phyloP scores from a whole-genome alignment of 2,329 filamentous ascomycete genomes.

The Diaporthe sp. region DNA sequence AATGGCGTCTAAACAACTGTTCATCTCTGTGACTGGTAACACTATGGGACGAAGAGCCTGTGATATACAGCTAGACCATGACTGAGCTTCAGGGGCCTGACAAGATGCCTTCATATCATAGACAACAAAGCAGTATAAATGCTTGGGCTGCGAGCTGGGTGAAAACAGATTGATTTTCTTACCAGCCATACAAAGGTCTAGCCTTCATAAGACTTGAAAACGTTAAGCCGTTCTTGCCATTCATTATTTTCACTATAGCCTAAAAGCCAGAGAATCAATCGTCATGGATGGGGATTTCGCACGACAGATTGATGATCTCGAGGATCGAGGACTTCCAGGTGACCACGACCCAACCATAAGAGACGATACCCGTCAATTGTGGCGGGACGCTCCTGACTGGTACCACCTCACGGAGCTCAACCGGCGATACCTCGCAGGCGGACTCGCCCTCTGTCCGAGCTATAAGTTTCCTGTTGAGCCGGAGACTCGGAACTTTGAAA shows the following conservation, averaged over 20 bases:
- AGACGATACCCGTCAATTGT: accelerated
- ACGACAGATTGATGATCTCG: neutral
- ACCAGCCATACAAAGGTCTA: neutral
- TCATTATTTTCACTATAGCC: no score
- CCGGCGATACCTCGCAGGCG: neutral
- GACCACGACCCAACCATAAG: accelerated
- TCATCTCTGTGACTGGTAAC: neutral
- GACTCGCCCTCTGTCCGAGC: neutral
- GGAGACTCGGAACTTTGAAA: neutral
- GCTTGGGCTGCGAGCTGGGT: neutral
- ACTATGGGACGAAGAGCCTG: neutral
- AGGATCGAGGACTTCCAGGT: neutral
- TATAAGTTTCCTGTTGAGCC: neutral
- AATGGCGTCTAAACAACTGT: accelerated
- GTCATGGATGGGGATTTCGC: accelerated
- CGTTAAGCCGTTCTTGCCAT: neutral
- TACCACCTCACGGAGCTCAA: neutral
- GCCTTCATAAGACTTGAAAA: neutral
- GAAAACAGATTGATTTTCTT: neutral
- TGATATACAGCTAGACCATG: neutral
- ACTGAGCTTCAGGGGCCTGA: neutral
- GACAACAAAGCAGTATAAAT: neutral
- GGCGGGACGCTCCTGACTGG: neutral
- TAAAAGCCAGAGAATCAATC: neutral
- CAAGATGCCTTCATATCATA: neutral